Evolutionary conservation across 305 asterid genomes (phyloP).

Genomic region (Petunia hybrid): DNA sequence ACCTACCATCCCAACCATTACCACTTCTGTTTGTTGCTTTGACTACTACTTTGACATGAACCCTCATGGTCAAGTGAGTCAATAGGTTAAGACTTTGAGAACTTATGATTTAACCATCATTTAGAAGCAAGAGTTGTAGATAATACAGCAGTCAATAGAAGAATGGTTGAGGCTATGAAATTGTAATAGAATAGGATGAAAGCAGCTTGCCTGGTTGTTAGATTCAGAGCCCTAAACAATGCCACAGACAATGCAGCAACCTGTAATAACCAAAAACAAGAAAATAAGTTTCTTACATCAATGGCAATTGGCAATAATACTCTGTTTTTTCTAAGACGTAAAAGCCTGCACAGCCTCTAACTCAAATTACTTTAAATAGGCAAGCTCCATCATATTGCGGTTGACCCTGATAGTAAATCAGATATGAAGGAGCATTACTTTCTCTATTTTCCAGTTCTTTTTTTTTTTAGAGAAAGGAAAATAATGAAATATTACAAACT

Average conservation of each 20-base stretch:
- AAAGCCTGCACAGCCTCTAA: not conserved
- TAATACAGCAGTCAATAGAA: not conserved
- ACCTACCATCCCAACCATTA: not conserved
- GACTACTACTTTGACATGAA: conserved; percentile 1
- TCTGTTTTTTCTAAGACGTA: not conserved
- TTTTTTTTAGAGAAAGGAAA: not conserved
- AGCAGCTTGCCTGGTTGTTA: conserved; percentile 68
- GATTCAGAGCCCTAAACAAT: conserved; percentile 87
- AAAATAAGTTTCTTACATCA: conserved; percentile 1
- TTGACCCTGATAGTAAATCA: conserved; percentile 1
- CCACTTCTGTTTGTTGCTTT: not conserved
- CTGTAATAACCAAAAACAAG: conserved; percentile 47
- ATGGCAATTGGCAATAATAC: conserved; percentile 13
- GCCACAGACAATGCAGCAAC: conserved; percentile 91
- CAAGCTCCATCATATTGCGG: not conserved
- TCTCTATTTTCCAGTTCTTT: not conserved
- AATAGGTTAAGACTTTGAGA: not conserved
- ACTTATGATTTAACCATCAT: not conserved
- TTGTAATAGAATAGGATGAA: not conserved
- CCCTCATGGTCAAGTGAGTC: not conserved
- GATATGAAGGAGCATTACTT: not conserved
- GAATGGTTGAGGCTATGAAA: not conserved
- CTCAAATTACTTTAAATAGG: not conserved
- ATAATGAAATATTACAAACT: not conserved
- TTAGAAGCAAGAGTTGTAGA: not conserved